Conservation (phyloP, 202 grass and related monocot genomes). For the Dendrocalamus latiflorus region DNA sequence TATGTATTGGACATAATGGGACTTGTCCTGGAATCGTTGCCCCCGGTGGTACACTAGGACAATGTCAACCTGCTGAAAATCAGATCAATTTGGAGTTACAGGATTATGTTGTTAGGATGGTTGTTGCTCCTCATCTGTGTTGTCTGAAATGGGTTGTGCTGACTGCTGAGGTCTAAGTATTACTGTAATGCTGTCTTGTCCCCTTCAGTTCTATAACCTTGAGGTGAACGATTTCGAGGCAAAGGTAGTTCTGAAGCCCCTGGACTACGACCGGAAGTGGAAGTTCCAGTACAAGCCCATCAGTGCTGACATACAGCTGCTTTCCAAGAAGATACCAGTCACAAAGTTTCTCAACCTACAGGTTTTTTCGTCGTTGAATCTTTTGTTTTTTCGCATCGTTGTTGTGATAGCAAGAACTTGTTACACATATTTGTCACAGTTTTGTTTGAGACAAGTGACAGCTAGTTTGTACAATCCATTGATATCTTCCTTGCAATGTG, state of each 20-base stretch:
- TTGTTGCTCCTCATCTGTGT: too few species aligned
- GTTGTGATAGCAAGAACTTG: not conserved
- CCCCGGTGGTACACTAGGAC: too few species aligned
- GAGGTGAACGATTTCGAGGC: slow-evolving; percentile 74
- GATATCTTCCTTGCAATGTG: not conserved
- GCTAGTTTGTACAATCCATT: not conserved
- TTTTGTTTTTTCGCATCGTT: not conserved
- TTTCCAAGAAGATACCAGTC: slow-evolving; percentile 92
- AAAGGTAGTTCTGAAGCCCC: slow-evolving; percentile 79
- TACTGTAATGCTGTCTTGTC: not conserved
- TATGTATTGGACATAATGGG: not conserved
- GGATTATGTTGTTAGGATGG: too few species aligned
- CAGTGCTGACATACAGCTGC: slow-evolving; percentile 71
- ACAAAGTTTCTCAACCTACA: slow-evolving; percentile 89
- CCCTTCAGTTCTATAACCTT: slow-evolving; percentile 77
- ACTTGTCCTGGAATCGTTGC: too few species aligned
- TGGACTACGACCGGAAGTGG: slow-evolving; percentile 61
- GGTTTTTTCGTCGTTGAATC: slow-evolving; percentile 33
- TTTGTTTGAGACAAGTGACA: not conserved
- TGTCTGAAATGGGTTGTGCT: not conserved
- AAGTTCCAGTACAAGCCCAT: too few species aligned
- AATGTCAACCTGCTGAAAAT: too few species aligned
- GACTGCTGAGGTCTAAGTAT: not conserved
- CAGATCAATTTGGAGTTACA: too few species aligned
- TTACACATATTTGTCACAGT: not conserved